Evolutionary conservation across 306 rosid species (phyloP), one percentile per base, ranked within the genome.

Genomic region (Abrus pulchellus): DNA sequence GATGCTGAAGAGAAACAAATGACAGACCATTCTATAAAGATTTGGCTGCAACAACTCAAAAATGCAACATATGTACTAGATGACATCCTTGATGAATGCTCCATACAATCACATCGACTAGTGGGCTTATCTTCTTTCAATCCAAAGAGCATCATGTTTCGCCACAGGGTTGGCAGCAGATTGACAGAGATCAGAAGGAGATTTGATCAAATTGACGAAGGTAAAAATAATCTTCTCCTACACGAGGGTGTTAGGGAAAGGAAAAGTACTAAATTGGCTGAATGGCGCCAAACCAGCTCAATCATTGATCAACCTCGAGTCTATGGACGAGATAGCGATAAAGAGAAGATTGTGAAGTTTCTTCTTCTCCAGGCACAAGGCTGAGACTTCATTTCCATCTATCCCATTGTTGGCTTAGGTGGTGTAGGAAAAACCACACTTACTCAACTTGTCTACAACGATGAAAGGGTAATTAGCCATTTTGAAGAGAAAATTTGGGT

Each of bases 1-100:
- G 72, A 76, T 49, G 72, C 72, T 20, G 40, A 75, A 13, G 29
- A 49, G 20, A 48, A 33, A 76, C 72, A 76, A 62, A 14, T 33
- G 1, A 62, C 27, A 0, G 3, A 61, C 2, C 1, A 9, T 0
- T 0, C 60, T 12, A 6, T 61, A 0, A 75, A 61, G 60, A 1
- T 8, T 5, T 61, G 61, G 71, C 61, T 75, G 5, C 49, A 61
- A 1, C 49, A 13, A 32, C 62, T 48, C 20, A 62, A 48, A 63
- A 29, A 62, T 34, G 50, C 72, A 14, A n/a, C 5, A 0, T 49
- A 62, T 2, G 52, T 49, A 52, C 29, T 76, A 0, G 80, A 76
- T 9, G 72, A 62, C 20, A 34, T 76, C 10, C 80, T 72, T 54
- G 77, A 72, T 53, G 52, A 72, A 4, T 72, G 49, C 5, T 36